Evolutionary conservation across 257 asterid genomes (phyloP), one percentile per base, ranked within the genome.

Genomic region (Mitragyna speciosa): DNA sequence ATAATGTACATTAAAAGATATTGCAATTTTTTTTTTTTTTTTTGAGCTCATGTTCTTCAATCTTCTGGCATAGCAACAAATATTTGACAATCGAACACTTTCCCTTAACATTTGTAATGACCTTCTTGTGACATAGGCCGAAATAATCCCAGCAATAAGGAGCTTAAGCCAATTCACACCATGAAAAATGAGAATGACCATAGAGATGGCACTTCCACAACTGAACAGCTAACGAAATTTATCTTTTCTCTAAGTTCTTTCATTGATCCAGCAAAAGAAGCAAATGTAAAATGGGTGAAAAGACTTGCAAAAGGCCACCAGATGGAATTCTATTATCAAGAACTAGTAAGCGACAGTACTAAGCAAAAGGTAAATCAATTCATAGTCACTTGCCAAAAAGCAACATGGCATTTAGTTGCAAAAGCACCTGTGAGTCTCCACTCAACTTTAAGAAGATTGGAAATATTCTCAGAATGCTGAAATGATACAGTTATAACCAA

Each of bases 331-430:
- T 64, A 26, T 64, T 64, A 5, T 12, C 67, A 39, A 64, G 41
- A 26, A 63, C 17, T 30, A 14, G 61, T 59, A 7, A 24, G 70
- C 26, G 24, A 75, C 39, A 59, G 8, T 24, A 59, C 39, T 2
- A 75, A 41, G 71, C 12, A 59, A 75, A 75, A 74, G 52, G 54
- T 31, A 49, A 66, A 66, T 58, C 64, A 58, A 58, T 58, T 58
- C 64, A 22, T 6, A 11, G 64, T 7, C 19, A 59, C 65, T 59
- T 24, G 15, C 66, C 31, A 9, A 59, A 58, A 24, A 28, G 20
- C 36, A 64, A 64, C 41, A 64, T 12, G 20, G 20, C 41, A 3
- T 63, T 63, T 63, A 63, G 39, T 63, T 28, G 67, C 67, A 8
- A 61, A 63, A 26, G 69, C 33, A 14, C 69, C 28, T 63, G 36